These are phyloP conservation scores for Pseudogymnoascus sp. DNA, from an alignment of 2,329 filamentous ascomycete genomes.

Conservation along the genomic window DNA sequence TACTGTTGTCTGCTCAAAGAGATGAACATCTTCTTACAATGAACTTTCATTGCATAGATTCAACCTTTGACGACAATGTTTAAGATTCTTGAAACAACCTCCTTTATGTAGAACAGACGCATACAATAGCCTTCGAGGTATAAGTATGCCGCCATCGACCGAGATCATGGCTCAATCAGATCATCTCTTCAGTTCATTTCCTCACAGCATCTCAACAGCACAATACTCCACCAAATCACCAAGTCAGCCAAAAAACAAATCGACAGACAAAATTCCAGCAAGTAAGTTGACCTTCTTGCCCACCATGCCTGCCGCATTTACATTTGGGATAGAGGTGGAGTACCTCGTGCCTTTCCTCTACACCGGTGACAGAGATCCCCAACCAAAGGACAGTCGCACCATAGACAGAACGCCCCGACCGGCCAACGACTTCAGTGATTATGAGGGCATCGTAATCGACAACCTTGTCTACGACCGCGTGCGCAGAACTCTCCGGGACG, in stretches of 20 bases:
- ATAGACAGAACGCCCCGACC: not conserved
- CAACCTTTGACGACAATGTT: not conserved
- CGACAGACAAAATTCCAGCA: not conserved
- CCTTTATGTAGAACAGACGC: not conserved
- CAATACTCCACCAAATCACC: not conserved
- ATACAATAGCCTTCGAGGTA: not conserved
- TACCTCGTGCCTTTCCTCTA: not conserved
- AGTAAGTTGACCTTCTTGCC: not conserved
- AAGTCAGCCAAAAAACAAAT: not conserved
- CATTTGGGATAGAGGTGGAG: constrained; percentile 4
- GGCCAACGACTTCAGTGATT: not conserved
- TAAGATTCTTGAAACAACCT: not conserved
- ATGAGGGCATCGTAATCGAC: not conserved
- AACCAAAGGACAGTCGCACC: not conserved
- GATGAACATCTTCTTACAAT: not conserved
- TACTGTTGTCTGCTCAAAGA: not conserved
- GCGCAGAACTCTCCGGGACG: not conserved
- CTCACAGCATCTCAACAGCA: not conserved
- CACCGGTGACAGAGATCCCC: not conserved
- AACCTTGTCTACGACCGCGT: not conserved
- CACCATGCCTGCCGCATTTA: not conserved
- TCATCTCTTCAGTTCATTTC: not conserved
- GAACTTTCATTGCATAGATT: not conserved
- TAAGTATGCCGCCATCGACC: not conserved
- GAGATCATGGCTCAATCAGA: not conserved